Conservation (phyloP, 192 early-diverging fungal genomes). For the Helicostylum pulchrum region DNA sequence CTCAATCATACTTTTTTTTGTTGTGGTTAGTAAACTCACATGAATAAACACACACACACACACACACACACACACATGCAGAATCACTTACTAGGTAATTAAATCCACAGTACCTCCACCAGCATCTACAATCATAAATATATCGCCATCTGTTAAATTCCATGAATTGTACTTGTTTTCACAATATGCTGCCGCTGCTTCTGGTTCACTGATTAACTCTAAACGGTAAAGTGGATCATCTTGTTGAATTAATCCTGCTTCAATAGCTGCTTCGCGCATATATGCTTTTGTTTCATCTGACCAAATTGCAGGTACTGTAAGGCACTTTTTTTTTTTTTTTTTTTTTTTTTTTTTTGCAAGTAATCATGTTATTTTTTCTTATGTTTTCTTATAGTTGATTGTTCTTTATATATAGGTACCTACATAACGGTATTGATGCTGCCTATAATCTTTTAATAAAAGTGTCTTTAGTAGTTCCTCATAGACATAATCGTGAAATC, state of each 20-base stretch:
- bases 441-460: slow-evolving; percentile 11
- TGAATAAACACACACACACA: slow-evolving; percentile 37
- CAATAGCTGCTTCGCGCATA: slow-evolving; percentile 43
- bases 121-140: slow-evolving; percentile 49
- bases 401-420: slow-evolving; percentile 6
- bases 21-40: background rate
- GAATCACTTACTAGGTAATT: slow-evolving; percentile 49
- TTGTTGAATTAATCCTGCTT: slow-evolving; percentile 37
- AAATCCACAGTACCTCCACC: slow-evolving; percentile 53
- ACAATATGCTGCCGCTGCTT: slow-evolving; percentile 44
- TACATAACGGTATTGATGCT: slow-evolving; percentile 23
- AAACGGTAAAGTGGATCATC: slow-evolving; percentile 39
- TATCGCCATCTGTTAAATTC: slow-evolving; percentile 34
- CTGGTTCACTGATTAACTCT: slow-evolving; percentile 43
- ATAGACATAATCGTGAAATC: slow-evolving; percentile 9
- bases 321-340: slow-evolving; percentile 42
- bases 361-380: slow-evolving; percentile 26
- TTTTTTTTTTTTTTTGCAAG: slow-evolving; percentile 29
- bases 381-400: slow-evolving; percentile 13
- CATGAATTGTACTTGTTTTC: slow-evolving; percentile 42
- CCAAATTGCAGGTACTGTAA: slow-evolving; percentile 56
- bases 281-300: slow-evolving; percentile 40
- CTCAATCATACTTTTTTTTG: slow-evolving; percentile 11
- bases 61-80: slow-evolving; percentile 41
- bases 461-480: background rate